Evolutionary conservation across 805 yeast genomes (phyloP), one percentile per base, ranked within the genome.

Genomic region (Starmerella vaccinii): DNA sequence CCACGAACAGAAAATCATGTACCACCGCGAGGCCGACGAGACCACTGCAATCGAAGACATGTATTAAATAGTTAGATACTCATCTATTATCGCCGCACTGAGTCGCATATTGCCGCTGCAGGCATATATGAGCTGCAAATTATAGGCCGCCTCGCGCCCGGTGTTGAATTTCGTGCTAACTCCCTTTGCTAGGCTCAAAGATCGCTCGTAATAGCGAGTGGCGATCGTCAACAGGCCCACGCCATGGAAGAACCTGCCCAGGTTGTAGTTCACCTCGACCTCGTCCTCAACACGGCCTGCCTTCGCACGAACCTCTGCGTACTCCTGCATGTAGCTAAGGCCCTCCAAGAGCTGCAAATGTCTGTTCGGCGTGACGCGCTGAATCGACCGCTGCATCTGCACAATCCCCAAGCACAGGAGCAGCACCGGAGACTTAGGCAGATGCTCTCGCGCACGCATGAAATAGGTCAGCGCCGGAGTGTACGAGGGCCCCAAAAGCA

Each of bases 271-370:
- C 1, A 82, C 79, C 62, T 92, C 98, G 27, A 52, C 48, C 4
- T 45, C 57, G 22, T 26, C 18, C 22, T 41, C 58, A 3, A 49
- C 22, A 9, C 32, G 2, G 22, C 47, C 56, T 9, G 18, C 26
- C n/a, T 21, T 15, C 16, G 18, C 16, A 51, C 92, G 69, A 6
- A 74, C 62, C 16, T 76, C 78, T 37, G 73, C 71, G 59, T 92
- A 92, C 57, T 86, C 92, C 61, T 76, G 66, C 53, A 92, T 63
- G 60, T 77, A 88, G 50, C 89, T 78, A 43, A 92, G 68, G 0
- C 96, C 97, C 61, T 92, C 97, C 1, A 92, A 68, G 21, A 92
- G 71, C 62, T 89, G 97, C 51, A 84, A 73, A 61, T 90, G 96
- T 50, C 97, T 77, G 64, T 87, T 85, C 6, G 81, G 74, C 4